Evolutionary conservation across 2,329 filamentous ascomycete genomes (phyloP), one percentile per base, ranked within the genome.

Genomic region (Pseudogymnoascus sp.): DNA sequence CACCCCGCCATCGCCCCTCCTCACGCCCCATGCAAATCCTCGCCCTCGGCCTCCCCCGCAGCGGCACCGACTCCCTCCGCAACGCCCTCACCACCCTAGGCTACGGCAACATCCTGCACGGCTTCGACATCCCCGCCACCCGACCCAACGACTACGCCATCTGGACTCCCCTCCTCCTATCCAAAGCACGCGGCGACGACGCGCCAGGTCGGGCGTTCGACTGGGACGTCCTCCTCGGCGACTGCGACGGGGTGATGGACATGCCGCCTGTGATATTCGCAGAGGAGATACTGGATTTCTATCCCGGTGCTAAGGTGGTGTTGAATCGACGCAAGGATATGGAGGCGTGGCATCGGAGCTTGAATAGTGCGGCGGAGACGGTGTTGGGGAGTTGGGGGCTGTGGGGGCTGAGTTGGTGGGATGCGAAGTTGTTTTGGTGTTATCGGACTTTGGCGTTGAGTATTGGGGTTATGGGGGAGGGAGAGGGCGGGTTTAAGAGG

Each of bases 301-400:
- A 76, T 58, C 75, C 75, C 0, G 66, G 71, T 0, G 74, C 73
- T 1, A 75, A 75, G 59, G 68, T 75, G 57, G 71, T 75, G 7
- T 62, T 74, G 28, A 70, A 67, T 2, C 63, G 64, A 15, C 67
- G 74, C 6, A 5, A n/a, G 7, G 68, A 71, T 59, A 39, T 66
- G 1, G 67, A 68, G n/a, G 62, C 63, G 6, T 73, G 71, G 71
- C 58, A 60, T 14, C 22, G 20, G 6, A 69, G 66, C 2, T 63
- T 68, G 59, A 28, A 65, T 8, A 58, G 62, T 5, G 9, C 15
- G 60, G 9, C 41, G 59, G 1, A 59, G 62, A 50, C 6, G 22
- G 25, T 50, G 25, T 50, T 50, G 4, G 20, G 63, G 65, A 12
- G 71, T 69, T 62, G 64, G n/a, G n/a, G 60, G 69, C 63, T 58